Conservation (phyloP, 2,329 filamentous ascomycete species). For the Mycosphaerella sp. region DNA sequence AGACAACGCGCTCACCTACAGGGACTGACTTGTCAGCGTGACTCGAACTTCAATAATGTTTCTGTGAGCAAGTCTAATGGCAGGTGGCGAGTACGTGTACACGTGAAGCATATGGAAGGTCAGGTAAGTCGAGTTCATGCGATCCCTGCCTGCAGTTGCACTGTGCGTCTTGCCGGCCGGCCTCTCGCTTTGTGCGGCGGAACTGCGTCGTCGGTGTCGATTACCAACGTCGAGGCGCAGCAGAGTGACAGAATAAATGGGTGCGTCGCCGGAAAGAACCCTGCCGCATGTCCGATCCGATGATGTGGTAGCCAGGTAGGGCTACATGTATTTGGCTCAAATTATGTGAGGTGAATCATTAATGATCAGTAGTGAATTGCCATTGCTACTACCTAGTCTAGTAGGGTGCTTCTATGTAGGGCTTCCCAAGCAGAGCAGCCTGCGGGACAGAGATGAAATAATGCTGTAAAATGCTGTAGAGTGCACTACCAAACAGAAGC, state of each 20-base stretch:
- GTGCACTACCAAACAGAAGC: too few species aligned
- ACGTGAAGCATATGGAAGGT: not conserved
- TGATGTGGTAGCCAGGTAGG: too few species aligned
- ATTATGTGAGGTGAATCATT: too few species aligned
- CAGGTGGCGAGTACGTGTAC: not conserved
- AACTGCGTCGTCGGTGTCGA: not conserved
- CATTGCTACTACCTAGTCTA: too few species aligned
- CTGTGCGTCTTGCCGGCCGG: conserved; percentile 4
- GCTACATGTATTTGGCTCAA: too few species aligned
- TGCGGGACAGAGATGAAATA: too few species aligned
- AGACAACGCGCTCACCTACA: not conserved
- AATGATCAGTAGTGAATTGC: not conserved
- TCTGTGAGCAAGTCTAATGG: not conserved
- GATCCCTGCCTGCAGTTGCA: conserved; percentile 8
- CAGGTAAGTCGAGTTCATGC: not conserved
- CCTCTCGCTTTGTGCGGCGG: not conserved
- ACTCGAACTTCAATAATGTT: not conserved
- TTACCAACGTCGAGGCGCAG: conserved; percentile 4
- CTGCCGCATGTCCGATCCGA: not conserved
- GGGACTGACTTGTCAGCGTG: not conserved
- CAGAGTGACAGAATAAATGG: not conserved
- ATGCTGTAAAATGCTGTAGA: too few species aligned
- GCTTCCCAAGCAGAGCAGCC: too few species aligned
- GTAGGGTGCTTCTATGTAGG: too few species aligned
- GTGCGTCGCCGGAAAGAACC: not conserved